These are phyloP conservation scores for Albophoma yamanashiensis DNA, from an alignment of 2,329 filamentous ascomycete genomes.

Conservation along the genomic window DNA sequence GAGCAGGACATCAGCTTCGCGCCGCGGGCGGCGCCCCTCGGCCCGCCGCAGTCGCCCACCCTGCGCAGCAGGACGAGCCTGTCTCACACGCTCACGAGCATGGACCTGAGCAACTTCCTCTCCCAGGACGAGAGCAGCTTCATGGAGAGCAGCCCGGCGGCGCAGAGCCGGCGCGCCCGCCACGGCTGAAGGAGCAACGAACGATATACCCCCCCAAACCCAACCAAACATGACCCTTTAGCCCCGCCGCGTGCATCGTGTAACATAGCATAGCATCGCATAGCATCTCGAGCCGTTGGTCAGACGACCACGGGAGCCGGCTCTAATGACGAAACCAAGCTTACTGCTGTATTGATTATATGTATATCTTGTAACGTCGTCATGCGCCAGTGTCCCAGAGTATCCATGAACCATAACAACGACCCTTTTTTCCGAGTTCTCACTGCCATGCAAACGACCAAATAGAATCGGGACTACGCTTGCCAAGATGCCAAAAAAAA, in stretches of 20 bases:
- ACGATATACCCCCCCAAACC: background rate
- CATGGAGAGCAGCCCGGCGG: constrained; percentile 40
- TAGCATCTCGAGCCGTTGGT: background rate
- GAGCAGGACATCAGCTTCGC: constrained; percentile 26
- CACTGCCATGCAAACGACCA: background rate
- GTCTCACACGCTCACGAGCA: constrained; percentile 29
- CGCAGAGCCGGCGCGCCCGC: constrained; percentile 26
- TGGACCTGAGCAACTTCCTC: constrained; percentile 46
- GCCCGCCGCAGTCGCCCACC: constrained; percentile 26
- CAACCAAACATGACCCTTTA: background rate
- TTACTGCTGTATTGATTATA: background rate
- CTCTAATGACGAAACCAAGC: background rate
- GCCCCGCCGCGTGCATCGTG: background rate
- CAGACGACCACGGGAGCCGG: background rate
- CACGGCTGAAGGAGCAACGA: constrained; percentile 8
- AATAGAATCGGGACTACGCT: constrained; percentile 1
- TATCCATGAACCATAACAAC: background rate
- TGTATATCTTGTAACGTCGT: background rate
- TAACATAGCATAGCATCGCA: background rate
- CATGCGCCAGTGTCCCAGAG: background rate
- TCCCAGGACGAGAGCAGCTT: constrained; percentile 48
- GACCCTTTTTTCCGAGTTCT: background rate
- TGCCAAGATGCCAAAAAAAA: background rate
- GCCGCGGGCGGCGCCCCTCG: constrained; percentile 21
- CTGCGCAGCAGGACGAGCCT: constrained; percentile 15